These are phyloP conservation scores for Pseudoperonospora humuli DNA, from an alignment of 352 stramenopile genomes.

Conservation along the genomic window DNA sequence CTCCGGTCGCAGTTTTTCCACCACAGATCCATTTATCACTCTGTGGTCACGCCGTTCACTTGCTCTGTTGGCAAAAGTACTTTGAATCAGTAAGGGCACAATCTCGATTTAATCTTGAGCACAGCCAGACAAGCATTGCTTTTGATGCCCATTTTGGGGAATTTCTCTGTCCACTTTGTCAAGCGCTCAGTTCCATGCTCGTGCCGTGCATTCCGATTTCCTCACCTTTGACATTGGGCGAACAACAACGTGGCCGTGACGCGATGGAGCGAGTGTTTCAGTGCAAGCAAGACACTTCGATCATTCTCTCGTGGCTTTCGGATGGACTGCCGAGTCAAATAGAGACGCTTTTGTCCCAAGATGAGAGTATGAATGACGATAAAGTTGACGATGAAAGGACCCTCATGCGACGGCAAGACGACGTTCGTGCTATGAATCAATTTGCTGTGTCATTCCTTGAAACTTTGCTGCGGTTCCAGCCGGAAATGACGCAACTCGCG, in stretches of 20 bases:
- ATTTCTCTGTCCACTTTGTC: conserved; percentile 88
- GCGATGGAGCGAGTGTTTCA: conserved; percentile 73
- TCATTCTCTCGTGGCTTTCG: conserved; percentile 53
- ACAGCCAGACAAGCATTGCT: conserved; percentile 72
- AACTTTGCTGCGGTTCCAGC: conserved; percentile 56
- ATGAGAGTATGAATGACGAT: conserved; percentile 28
- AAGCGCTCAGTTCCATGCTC: conserved; percentile 87
- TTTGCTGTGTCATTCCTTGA: conserved; percentile 67
- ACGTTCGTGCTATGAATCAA: conserved; percentile 66
- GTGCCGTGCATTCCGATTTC: conserved; percentile 70
- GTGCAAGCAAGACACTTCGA: conserved; percentile 58
- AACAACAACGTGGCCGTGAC: conserved; percentile 47
- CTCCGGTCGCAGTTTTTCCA: conserved; percentile 29
- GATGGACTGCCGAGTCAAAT: conserved; percentile 41
- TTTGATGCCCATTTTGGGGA: conserved; percentile 83
- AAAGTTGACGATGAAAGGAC: conserved; percentile 16
- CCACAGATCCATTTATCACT: conserved; percentile 68
- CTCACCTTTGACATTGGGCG: conserved; percentile 41
- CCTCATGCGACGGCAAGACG: conserved; percentile 23
- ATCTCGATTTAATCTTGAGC: conserved; percentile 57
- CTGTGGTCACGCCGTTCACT: conserved; percentile 87
- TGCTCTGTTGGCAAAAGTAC: conserved; percentile 86
- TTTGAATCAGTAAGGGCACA: conserved; percentile 80
- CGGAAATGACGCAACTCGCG: conserved; percentile 43
- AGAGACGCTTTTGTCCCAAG: conserved; percentile 25